phyloP scores from a whole-genome alignment of 2,329 filamentous ascomycete genomes.

The Apiospora pterosperma region DNA sequence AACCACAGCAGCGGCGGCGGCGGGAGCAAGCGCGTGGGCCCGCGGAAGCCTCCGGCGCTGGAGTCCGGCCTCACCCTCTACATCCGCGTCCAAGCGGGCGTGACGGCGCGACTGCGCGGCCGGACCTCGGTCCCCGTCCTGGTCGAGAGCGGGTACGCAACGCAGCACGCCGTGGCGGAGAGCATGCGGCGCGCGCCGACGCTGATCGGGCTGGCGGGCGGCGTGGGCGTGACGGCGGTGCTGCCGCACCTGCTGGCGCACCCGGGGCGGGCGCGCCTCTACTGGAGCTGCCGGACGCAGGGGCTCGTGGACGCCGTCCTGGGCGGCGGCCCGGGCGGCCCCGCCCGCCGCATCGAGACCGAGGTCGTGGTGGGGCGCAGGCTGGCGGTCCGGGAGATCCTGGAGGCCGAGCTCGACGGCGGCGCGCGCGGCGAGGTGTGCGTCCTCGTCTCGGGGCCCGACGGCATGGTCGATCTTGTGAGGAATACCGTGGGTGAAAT shows the following conservation, averaged over 20 bases:
- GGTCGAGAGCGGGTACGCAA: not conserved
- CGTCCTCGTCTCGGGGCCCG: not conserved
- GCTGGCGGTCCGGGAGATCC: not conserved
- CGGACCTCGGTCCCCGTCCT: not conserved
- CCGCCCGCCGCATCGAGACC: not conserved
- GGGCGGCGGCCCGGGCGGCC: too few species aligned
- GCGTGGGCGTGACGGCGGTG: not conserved
- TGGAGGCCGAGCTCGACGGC: not conserved
- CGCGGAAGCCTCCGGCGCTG: not conserved
- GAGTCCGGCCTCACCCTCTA: not conserved
- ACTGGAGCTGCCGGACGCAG: not conserved
- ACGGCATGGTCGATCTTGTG: not conserved
- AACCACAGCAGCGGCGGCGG: not conserved
- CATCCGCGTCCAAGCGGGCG: not conserved
- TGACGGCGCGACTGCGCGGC: not conserved
- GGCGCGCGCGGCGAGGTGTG: not conserved
- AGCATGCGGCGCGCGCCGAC: not conserved
- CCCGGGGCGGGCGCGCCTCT: not conserved
- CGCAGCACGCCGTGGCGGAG: not conserved
- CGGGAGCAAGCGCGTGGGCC: not conserved
- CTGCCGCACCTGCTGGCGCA: not conserved
- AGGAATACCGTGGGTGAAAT: not conserved
- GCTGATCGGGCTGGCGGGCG: not conserved
- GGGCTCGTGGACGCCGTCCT: not conserved
- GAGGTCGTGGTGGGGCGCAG: not conserved